Evolutionary conservation across 495 filamentous ascomycete species (phyloP), one percentile per base, ranked within the genome.

Genomic region (Hypoxylon subgilvum): DNA sequence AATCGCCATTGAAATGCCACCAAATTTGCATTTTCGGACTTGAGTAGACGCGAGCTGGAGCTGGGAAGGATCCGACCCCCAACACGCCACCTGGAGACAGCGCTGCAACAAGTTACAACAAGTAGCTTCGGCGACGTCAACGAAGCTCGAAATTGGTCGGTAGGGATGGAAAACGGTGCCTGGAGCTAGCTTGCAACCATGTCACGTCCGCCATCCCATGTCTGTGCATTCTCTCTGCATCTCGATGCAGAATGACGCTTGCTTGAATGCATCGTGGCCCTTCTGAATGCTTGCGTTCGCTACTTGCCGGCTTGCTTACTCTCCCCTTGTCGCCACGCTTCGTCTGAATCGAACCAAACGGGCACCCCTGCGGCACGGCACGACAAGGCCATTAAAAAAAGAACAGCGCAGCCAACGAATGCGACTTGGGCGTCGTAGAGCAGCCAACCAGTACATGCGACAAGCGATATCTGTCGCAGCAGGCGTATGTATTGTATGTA

Each of bases 141-240:
- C 41, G 34, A 55, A 47, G 17, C 52, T 23, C 31, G n/a, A 19
- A 40, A n/a, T n/a, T n/a, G n/a, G n/a, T n/a, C n/a, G n/a, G n/a
- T n/a, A n/a, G n/a, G n/a, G n/a, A n/a, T n/a, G n/a, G n/a, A n/a
- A n/a, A n/a, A n/a, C n/a, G n/a, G n/a, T n/a, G n/a, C n/a, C n/a
- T n/a, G n/a, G n/a, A n/a, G n/a, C n/a, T n/a, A n/a, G n/a, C n/a
- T n/a, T n/a, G n/a, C n/a, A n/a, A n/a, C n/a, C n/a, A n/a, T n/a
- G n/a, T n/a, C n/a, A n/a, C n/a, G n/a, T n/a, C n/a, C n/a, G n/a
- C n/a, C n/a, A n/a, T n/a, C n/a, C n/a, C n/a, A n/a, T n/a, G n/a
- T n/a, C n/a, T n/a, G n/a, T n/a, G n/a, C n/a, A n/a, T n/a, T n/a
- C n/a, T n/a, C n/a, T n/a, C n/a, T n/a, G n/a, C n/a, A n/a, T n/a